phyloP scores from a whole-genome alignment of 2,329 filamentous ascomycete species.

The Stagonosporopsis vannaccii region DNA sequence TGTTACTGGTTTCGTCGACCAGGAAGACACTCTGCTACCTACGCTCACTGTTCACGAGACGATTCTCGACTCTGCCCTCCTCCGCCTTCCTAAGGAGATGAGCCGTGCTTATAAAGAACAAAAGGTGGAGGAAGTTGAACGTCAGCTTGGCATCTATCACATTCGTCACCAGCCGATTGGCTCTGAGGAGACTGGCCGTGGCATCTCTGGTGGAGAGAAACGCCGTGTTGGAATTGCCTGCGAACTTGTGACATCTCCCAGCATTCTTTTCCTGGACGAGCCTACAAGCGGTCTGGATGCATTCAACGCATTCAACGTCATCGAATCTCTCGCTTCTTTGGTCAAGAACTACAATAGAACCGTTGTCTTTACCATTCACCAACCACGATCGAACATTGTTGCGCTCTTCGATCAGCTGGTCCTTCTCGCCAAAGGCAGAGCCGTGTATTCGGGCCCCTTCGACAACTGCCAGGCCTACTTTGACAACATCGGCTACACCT shows the following conservation, averaged over 20 bases:
- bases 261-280: slow-evolving; percentile 95
- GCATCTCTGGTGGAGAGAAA: slow-evolving; percentile 97
- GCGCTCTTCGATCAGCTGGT: slow-evolving; percentile 95
- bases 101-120: slow-evolving; percentile 86
- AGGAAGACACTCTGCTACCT: slow-evolving; percentile 95
- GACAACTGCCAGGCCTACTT: slow-evolving; percentile 90
- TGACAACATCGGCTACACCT: slow-evolving; percentile 87
- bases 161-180: slow-evolving; percentile 96
- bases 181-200: slow-evolving; percentile 92
- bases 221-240: slow-evolving; percentile 95
- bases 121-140: slow-evolving; percentile 89
- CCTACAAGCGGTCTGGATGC: slow-evolving; percentile 95
- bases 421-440: slow-evolving; percentile 84
- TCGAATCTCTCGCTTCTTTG: slow-evolving; percentile 92
- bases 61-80: slow-evolving; percentile 89
- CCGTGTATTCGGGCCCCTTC: slow-evolving; percentile 94
- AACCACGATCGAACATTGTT: slow-evolving; percentile 97
- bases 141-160: slow-evolving; percentile 90
- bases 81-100: slow-evolving; percentile 94
- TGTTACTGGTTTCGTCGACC: slow-evolving; percentile 95
- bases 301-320: slow-evolving; percentile 97
- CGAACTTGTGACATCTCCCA: slow-evolving; percentile 95
- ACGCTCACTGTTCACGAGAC: slow-evolving; percentile 98
- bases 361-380: slow-evolving; percentile 97
- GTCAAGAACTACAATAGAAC: slow-evolving; percentile 97